Conservation (phyloP, 371 early-diverging fungal species). For the Coemansia sp. region DNA sequence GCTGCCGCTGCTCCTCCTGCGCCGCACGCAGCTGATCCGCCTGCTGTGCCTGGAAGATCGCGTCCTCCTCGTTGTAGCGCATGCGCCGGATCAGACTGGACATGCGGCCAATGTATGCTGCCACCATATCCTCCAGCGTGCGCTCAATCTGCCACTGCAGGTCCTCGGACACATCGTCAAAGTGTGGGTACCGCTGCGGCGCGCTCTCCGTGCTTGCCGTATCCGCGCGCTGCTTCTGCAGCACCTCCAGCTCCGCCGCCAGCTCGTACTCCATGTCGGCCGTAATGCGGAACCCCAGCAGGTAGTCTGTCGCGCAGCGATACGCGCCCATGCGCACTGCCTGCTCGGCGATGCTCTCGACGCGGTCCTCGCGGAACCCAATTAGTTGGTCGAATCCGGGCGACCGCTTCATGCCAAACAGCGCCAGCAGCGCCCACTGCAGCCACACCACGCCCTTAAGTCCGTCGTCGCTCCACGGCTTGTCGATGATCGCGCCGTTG, state of each 20-base stretch:
- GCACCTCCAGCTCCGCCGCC: slow-evolving; percentile 32
- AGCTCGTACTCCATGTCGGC: slow-evolving; percentile 44
- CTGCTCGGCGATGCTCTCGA: slow-evolving; percentile 60
- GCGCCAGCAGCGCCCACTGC: slow-evolving; percentile 68
- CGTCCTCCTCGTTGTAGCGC: slow-evolving; percentile 74
- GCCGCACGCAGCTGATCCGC: slow-evolving; percentile 32
- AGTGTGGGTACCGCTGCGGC: slow-evolving; percentile 30
- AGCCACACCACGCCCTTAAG: slow-evolving; percentile 63
- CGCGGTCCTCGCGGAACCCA: slow-evolving; percentile 59
- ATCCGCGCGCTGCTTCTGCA: slow-evolving; percentile 28
- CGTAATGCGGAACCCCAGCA: slow-evolving; percentile 60
- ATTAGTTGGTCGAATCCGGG: slow-evolving; percentile 53
- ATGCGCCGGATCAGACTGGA: slow-evolving; percentile 60
- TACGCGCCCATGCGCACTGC: slow-evolving; percentile 63
- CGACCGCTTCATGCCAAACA: slow-evolving; percentile 52
- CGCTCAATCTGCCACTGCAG: slow-evolving; percentile 57
- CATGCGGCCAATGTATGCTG: slow-evolving; percentile 57
- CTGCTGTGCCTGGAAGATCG: slow-evolving; percentile 52
- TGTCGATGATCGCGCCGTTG: slow-evolving; percentile 44
- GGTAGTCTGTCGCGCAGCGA: slow-evolving; percentile 65
- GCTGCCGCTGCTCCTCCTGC: slow-evolving; percentile 35
- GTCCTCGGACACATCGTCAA: slow-evolving; percentile 45
- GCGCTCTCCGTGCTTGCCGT: background rate
- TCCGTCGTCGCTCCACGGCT: slow-evolving; percentile 53
- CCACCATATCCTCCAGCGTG: slow-evolving; percentile 54